phyloP scores from a whole-genome alignment of 805 yeast genomes.

The Dipodascus albidus region DNA sequence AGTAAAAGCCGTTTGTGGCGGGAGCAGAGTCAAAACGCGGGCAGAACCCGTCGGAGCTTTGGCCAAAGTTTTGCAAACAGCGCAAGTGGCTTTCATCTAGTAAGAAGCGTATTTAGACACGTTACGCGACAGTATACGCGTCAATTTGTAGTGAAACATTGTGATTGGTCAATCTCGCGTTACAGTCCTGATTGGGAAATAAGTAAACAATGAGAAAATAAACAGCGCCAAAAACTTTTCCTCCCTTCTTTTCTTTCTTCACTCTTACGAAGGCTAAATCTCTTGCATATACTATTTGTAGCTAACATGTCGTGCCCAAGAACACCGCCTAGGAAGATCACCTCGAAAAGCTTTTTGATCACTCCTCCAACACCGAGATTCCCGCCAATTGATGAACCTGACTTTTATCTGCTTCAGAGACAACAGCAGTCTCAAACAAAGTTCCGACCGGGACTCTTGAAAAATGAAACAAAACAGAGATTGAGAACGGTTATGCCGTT shows the following conservation, averaged over 20 bases:
- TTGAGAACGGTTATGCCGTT: constrained; percentile 6
- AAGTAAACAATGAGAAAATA: not conserved
- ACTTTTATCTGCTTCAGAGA: constrained; percentile 4
- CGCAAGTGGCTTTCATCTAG: no score
- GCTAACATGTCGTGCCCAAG: not conserved
- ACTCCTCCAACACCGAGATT: constrained; percentile 2
- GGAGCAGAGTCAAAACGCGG: no score
- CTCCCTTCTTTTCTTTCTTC: not conserved
- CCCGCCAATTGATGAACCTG: constrained; percentile 18
- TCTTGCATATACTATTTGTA: not conserved
- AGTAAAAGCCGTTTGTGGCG: no score
- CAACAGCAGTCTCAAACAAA: not conserved
- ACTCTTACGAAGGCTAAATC: not conserved
- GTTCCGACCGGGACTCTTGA: not conserved
- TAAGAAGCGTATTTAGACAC: no score
- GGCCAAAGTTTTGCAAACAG: no score
- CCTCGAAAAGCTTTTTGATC: not conserved
- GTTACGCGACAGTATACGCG: no score
- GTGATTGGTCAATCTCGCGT: not conserved
- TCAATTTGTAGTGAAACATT: not conserved
- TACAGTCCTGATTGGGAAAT: not conserved
- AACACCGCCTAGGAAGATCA: not conserved
- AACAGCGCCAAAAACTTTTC: not conserved
- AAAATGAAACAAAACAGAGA: not conserved
- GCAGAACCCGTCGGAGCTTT: no score